Conservation (phyloP, 495 filamentous ascomycete genomes). For the Neurospora sp. region DNA sequence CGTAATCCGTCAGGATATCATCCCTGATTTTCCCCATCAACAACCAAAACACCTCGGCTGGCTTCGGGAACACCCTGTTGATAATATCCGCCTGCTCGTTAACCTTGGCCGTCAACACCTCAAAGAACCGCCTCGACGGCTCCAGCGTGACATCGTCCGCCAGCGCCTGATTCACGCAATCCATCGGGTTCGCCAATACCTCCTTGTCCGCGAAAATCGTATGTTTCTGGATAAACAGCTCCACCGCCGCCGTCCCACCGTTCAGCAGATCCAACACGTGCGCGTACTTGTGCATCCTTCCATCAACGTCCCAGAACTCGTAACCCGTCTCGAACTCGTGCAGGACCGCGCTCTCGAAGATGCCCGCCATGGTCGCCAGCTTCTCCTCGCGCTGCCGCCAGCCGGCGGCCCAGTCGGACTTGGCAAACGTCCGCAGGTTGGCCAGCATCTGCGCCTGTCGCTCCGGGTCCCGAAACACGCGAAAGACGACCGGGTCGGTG, state of each 20-base stretch:
- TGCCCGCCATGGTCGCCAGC: slow-evolving; percentile 60
- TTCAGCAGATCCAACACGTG: slow-evolving; percentile 76
- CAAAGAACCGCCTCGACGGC: slow-evolving; percentile 76
- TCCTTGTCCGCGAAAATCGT: slow-evolving; percentile 66
- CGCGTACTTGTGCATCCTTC: slow-evolving; percentile 79
- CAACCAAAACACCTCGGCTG: slow-evolving; percentile 57
- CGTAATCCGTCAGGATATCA: slow-evolving; percentile 77
- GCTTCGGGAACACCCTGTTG: slow-evolving; percentile 74
- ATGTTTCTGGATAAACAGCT: slow-evolving; percentile 81
- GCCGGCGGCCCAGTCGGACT: slow-evolving; percentile 67
- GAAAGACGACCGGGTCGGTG: slow-evolving; percentile 73
- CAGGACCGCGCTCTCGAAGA: slow-evolving; percentile 85
- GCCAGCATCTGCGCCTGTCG: slow-evolving; percentile 81
- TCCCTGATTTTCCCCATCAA: slow-evolving; percentile 78
- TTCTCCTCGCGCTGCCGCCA: slow-evolving; percentile 60
- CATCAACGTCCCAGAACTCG: slow-evolving; percentile 81
- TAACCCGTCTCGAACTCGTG: slow-evolving; percentile 88
- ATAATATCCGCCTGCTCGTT: slow-evolving; percentile 81
- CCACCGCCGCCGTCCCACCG: slow-evolving; percentile 65
- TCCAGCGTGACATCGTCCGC: slow-evolving; percentile 57
- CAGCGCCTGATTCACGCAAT: slow-evolving; percentile 64
- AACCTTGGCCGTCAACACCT: slow-evolving; percentile 55
- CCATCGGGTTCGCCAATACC: slow-evolving; percentile 64
- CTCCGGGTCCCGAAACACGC: slow-evolving; percentile 75
- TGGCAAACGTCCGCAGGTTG: slow-evolving; percentile 67